Percentiles rank a stretch among this genome's conserved stretches.
Conservation (phyloP, 495 filamentous ascomycete genomes). For the Aspergillus bertholletiae region DNA sequence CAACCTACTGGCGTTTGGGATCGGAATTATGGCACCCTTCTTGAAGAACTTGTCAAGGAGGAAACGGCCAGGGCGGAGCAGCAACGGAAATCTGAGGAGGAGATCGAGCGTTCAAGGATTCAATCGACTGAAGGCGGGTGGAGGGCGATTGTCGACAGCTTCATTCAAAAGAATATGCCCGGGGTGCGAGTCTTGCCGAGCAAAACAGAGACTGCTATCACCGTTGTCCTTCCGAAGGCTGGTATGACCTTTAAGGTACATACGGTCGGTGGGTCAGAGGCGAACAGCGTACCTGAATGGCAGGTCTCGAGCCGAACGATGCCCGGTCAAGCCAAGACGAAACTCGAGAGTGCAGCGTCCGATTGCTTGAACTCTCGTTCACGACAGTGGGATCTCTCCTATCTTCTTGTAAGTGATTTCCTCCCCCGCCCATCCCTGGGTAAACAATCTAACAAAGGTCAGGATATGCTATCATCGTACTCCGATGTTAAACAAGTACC, state of each 20-base stretch:
- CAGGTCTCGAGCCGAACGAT: constrained; percentile 24
- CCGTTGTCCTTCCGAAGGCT: constrained; percentile 28
- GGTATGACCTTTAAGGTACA: constrained; percentile 34
- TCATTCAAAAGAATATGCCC: constrained; percentile 22
- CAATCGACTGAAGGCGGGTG: constrained; percentile 31
- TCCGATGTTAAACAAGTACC: constrained; percentile 35
- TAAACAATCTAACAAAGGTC: neutral
- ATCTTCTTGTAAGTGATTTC: constrained; percentile 33
- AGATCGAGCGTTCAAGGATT: constrained; percentile 25
- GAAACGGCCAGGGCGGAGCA: constrained; percentile 26
- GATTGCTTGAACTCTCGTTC: constrained; percentile 35
- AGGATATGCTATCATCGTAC: constrained; percentile 44
- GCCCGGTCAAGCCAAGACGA: constrained; percentile 20
- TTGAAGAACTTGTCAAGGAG: constrained; percentile 27
- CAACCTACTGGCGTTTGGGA: constrained; percentile 42
- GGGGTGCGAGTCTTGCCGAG: constrained; percentile 27
- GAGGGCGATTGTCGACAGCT: constrained; percentile 28
- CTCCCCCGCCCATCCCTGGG: too few species aligned
- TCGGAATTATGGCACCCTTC: constrained; percentile 35
- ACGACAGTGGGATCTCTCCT: constrained; percentile 41
- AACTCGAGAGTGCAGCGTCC: constrained; percentile 30
- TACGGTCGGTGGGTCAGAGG: constrained; percentile 15
- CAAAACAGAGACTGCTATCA: constrained; percentile 22
- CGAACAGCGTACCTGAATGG: constrained; percentile 27
- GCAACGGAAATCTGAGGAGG: constrained; percentile 22